Evolutionary conservation across 1,284 basidiomycete species (phyloP), one percentile per base, ranked within the genome.

Genomic region (Puccinia novopanici): DNA sequence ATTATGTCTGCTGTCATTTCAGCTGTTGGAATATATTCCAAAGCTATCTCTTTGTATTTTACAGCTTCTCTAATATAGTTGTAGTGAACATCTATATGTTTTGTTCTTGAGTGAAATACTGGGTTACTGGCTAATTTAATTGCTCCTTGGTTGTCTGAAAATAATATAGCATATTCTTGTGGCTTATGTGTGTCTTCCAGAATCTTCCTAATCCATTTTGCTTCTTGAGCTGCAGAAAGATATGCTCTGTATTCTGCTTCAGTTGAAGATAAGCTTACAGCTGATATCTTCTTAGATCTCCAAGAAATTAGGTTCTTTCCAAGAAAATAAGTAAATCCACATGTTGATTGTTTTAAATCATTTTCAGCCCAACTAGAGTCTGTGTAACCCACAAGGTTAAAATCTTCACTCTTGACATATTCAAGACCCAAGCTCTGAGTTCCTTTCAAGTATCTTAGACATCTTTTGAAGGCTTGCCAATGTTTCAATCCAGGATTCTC

Each of bases 91-190:
- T 48, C 63, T 22, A 75, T 75, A 61, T 76, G 75, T 76, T 76
- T 65, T 34, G 75, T 76, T 76, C 75, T 76, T 65, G 75, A 45
- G 45, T 76, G 75, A 34, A 48, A 76, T 50, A 76, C 63, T 48
- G 75, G 75, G 34, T 76, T 76, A 34, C 65, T 76, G 10, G 75
- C 54, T n/a, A 48, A 34, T 22, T 67, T 40, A 6, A 76, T 67
- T 9, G 75, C 75, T n/a, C 75, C 63, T 40, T 76, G 61, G n/a
- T 76, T 76, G 37, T 76, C 75, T 8, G 17, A 40, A 45, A 65
- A 65, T 4, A 65, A 65, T 30, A 65, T 65, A 65, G 34, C n/a
- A n/a, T n/a, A n/a, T n/a, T n/a, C n/a, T n/a, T n/a, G n/a, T n/a
- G n/a, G n/a, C n/a, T n/a, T n/a, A n/a, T n/a, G n/a, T n/a, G n/a